A percentile compares a stretch with the other conserved stretches of the same genome.
Conservation (phyloP, 2,329 filamentous ascomycete species). For the Furcasterigmium sp. region DNA sequence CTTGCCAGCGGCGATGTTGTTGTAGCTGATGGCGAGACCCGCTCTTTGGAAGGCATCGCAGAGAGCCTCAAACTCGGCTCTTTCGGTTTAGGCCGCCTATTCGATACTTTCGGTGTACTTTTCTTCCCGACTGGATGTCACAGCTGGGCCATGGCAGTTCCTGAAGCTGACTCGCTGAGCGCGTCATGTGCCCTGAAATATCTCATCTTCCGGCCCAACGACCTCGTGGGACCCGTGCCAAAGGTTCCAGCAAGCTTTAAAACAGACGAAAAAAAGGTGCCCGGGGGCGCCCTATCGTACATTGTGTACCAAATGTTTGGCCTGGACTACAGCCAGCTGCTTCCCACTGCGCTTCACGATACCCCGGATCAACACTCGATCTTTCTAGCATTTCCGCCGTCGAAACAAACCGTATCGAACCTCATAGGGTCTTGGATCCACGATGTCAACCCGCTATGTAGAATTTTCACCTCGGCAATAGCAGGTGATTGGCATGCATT, state of each 20-base stretch:
- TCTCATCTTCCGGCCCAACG: conserved; percentile 26
- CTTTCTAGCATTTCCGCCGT: conserved; percentile 44
- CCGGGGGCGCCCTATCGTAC: not conserved
- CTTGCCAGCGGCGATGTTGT: conserved; percentile 11
- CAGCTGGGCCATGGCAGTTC: conserved; percentile 21
- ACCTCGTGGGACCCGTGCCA: no score
- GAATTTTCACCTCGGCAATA: conserved; percentile 33
- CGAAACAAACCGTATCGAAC: conserved; percentile 23
- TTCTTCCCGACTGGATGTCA: conserved; percentile 30
- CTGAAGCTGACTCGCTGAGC: conserved; percentile 11
- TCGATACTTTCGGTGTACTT: conserved; percentile 28
- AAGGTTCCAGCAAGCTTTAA: no score
- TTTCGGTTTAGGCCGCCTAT: conserved; percentile 28
- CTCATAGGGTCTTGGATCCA: conserved; percentile 41
- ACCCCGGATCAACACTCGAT: conserved; percentile 27
- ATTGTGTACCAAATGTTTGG: conserved; percentile 22
- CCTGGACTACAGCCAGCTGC: conserved; percentile 24
- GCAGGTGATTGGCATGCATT: conserved; percentile 45
- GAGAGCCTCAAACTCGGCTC: conserved; percentile 27
- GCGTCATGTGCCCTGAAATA: conserved; percentile 23
- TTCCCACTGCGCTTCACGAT: conserved; percentile 8
- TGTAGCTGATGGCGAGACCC: conserved; percentile 1
- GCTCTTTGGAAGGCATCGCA: conserved; percentile 20
- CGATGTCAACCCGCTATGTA: conserved; percentile 29
- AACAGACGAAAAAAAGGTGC: no score